Percentiles rank a stretch among this genome's conserved stretches.
These are phyloP conservation scores for apple (Malus domestica) DNA, from an alignment of 306 rosid species.

Conservation along the genomic window DNA sequence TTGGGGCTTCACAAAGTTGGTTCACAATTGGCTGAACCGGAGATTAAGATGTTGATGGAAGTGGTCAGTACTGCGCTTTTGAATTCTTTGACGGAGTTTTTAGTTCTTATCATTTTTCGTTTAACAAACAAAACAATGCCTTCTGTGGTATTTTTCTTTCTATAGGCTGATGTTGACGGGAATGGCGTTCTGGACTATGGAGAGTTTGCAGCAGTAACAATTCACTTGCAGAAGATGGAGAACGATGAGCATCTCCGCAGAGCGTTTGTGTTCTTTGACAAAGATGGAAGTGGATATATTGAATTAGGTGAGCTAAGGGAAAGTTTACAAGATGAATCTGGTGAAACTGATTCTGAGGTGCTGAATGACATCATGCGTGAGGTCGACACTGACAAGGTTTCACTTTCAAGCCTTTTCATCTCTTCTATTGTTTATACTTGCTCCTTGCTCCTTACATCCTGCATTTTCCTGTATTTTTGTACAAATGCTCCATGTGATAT, in stretches of 20 bases:
- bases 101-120: neutral
- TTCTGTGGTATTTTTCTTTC: conserved; percentile 13
- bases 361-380: conserved; percentile 87
- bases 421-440: neutral
- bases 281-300: conserved; percentile 81
- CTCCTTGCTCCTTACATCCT: neutral
- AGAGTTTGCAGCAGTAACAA: conserved; percentile 96
- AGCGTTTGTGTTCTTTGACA: conserved; percentile 86
- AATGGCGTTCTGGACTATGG: conserved; percentile 96
- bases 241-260: conserved; percentile 83
- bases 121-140: neutral
- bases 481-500: neutral
- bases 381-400: conserved; percentile 96
- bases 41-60: conserved; percentile 98
- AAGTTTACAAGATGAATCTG: conserved; percentile 68
- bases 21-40: conserved; percentile 94
- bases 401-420: conserved; percentile 20
- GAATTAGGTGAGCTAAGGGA: conserved; percentile 72
- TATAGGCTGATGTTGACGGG: conserved; percentile 96
- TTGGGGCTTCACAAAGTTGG: conserved; percentile 88
- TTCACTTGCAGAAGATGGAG: conserved; percentile 97
- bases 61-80: conserved; percentile 52
- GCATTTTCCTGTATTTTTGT: neutral
- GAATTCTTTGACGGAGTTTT: neutral
- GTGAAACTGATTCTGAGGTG: conserved; percentile 65